These are phyloP conservation scores for Penicillium sumatraense DNA, from an alignment of 2,329 filamentous ascomycete species.

Conservation along the genomic window DNA sequence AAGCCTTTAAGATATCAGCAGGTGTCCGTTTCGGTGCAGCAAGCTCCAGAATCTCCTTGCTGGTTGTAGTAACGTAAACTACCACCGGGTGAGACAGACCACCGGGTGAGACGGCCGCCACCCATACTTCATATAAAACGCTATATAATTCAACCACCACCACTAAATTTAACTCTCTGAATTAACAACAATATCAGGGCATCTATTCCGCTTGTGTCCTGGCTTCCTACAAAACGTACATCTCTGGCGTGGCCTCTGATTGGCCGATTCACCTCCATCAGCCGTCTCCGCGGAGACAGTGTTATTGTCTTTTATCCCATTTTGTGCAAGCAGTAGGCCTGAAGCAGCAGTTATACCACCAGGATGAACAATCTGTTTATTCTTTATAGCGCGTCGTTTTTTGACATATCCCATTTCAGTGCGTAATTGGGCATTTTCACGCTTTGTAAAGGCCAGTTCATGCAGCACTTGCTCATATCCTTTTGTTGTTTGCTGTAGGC, in stretches of 20 bases:
- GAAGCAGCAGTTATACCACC: no score
- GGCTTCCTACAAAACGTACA: neutral
- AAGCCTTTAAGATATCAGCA: slow-evolving; percentile 23
- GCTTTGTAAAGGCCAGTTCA: no score
- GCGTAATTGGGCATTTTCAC: no score
- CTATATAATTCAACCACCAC: neutral
- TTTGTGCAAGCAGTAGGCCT: neutral
- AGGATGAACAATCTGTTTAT: no score
- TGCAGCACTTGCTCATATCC: no score
- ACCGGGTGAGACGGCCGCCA: neutral
- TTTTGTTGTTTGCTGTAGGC: neutral
- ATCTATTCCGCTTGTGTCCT: neutral
- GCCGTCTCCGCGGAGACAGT: neutral
- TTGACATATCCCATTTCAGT: no score
- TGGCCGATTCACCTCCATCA: neutral
- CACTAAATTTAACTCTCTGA: neutral
- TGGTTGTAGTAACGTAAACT: no score
- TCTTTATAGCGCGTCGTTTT: no score
- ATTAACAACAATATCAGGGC: neutral
- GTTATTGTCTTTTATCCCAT: neutral
- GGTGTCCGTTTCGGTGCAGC: slow-evolving; percentile 34
- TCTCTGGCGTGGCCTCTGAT: neutral
- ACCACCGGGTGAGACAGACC: no score
- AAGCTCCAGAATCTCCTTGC: slow-evolving; percentile 34
- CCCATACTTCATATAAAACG: neutral